phyloP scores from a whole-genome alignment of 148 eudicot genomes.

The Polygonum aviculare region DNA sequence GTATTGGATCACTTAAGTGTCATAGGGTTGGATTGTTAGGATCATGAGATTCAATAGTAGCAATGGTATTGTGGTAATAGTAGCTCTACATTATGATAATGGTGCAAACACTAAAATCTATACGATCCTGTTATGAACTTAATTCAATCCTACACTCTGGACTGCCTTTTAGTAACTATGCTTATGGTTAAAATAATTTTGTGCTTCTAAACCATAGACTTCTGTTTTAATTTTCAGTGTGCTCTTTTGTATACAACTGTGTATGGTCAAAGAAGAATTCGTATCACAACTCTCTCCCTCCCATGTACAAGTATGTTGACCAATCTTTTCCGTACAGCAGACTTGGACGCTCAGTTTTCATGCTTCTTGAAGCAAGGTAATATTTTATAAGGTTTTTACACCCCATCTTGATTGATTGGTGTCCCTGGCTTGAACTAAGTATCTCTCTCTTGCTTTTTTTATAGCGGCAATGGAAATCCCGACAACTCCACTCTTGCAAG shows the following conservation, averaged over 20 bases:
- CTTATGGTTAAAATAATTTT: background rate
- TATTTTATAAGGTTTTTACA: background rate
- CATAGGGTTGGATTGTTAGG: background rate
- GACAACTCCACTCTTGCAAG: slow-evolving; percentile 56
- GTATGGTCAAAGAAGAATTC: slow-evolving; percentile 91
- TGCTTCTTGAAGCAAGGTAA: slow-evolving; percentile 92
- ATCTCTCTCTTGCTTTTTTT: slow-evolving; percentile 19
- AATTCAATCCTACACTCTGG: background rate
- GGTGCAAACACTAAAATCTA: background rate
- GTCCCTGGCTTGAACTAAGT: background rate
- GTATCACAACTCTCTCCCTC: slow-evolving; percentile 82
- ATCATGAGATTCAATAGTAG: background rate
- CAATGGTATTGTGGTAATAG: background rate
- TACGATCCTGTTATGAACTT: background rate
- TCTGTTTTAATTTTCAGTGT: slow-evolving; percentile 39
- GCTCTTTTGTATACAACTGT: slow-evolving; percentile 95
- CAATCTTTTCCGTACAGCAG: slow-evolving; percentile 87
- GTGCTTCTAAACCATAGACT: background rate
- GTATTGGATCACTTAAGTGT: background rate
- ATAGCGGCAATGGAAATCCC: slow-evolving; percentile 75
- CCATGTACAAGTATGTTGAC: slow-evolving; percentile 81
- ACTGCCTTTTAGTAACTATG: background rate
- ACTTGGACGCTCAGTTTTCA: slow-evolving; percentile 87
- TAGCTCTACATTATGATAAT: background rate
- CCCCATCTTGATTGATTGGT: background rate